Base-by-base conservation (phyloP, 306 rosid species). In the Castanea mollissima region DNA sequence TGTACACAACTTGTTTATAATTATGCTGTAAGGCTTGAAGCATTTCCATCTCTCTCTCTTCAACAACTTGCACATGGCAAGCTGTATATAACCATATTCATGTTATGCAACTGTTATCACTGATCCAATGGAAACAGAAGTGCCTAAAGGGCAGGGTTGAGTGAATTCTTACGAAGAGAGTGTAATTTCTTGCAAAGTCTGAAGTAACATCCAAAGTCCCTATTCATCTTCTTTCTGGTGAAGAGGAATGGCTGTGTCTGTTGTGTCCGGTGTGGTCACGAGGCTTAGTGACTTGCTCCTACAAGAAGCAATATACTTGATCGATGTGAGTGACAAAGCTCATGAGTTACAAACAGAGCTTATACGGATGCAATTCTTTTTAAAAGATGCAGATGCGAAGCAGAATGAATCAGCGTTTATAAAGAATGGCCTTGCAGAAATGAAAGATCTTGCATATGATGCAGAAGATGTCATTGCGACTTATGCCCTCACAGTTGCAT, bases 371-470 rank as follows among this genome's bases (percentile, higher is more conserved):
- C 49, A 41, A 20, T 20, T 35, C 57, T 71, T 76, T 20, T 38
- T 81, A 32, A 31, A 71, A 68, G 73, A 76, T 38, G 85, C 68
- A n/a, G 89, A 88, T 31, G 79, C 83, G 69, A 87, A 69, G 74
- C 91, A 90, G 76, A 86, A 83, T 0, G 86, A 74, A 5, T 76
- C 82, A 72, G 78, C 73, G 34, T 65, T 67, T 15, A 70, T 85
- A 10, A 1, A 25, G 1, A 25, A 25, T 25, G 27, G 27, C 89
- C 75, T 90, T 59, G 78, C 87, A 27, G 91, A 87, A 77, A 83
- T 90, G 31, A 78, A 86, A 85, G 92, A 88, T 65, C 83, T 81
- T 16, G 90, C 91, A 62, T 81, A 80, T 82, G 92, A 90, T 75
- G 81, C 87, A 25, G 90, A 85, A 19, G 92, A 86, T 78, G 77